Evolutionary conservation across 2,329 filamentous ascomycete genomes (phyloP), one percentile per base, ranked within the genome.

Genomic region (Coniochaeta sp.): DNA sequence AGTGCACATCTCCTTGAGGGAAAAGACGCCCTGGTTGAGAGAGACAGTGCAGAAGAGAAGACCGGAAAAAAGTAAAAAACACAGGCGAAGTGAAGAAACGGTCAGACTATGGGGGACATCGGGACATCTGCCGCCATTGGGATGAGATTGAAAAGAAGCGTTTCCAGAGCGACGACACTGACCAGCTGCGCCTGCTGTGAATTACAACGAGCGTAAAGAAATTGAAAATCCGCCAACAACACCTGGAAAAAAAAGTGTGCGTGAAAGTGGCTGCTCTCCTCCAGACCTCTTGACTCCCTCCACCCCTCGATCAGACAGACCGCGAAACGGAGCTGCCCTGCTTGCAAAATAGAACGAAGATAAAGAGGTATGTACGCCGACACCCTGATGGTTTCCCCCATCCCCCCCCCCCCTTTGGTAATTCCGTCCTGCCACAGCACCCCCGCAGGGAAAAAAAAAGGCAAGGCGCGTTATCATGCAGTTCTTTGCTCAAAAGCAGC

Each of bases 121-220:
- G n/a, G n/a, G 12, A 26, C 10, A 30, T 52, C 47, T 52, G 47
- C 47, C 47, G 47, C 47, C 24, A 52, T 52, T 7, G 47, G 8
- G 19, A 59, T 16, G 58, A n/a, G n/a, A n/a, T n/a, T n/a, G 50
- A 59, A 59, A 44, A 44, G 28, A 58, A 26, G n/a, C 22, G 17
- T 52, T 52, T 52, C 47, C 47, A 52, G 47, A 52, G 47, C 47
- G 47, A 52, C 16, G 47, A 52, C 62, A 61, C 58, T 61, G 59
- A 58, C 59, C 61, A 59, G 56, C 56, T 56, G 60, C 56, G 58
- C 56, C 38, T 64, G 60, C 61, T 64, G 63, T 55, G 62, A 60
- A 80, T 79, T 79, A 80, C 76, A 81, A 82, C 76, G 78, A 80
- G 73, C 71, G 79, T 81, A 80, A 69, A 77, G 74, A 78, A 79